These are phyloP conservation scores for Lipomyces yamadae DNA, from an alignment of 805 yeast genomes.

Conservation along the genomic window DNA sequence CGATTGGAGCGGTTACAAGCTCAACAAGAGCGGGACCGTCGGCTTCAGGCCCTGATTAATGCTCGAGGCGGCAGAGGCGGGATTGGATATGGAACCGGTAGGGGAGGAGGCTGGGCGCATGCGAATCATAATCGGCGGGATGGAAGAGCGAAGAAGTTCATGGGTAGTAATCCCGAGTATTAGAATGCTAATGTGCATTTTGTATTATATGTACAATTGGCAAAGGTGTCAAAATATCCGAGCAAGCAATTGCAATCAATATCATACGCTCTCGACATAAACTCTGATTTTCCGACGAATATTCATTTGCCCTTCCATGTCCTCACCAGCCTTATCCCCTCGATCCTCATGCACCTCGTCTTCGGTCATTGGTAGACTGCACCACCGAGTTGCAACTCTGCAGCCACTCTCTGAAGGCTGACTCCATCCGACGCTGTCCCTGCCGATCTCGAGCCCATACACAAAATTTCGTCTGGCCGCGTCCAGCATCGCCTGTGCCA, in stretches of 20 bases:
- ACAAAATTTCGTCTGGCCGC: slow-evolving; percentile 49
- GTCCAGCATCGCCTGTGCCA: slow-evolving; percentile 51
- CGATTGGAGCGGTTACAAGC: background rate
- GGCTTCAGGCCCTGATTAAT: background rate
- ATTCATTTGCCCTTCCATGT: background rate
- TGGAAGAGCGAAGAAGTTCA: slow-evolving; percentile 17
- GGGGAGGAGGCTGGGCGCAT: slow-evolving; percentile 19
- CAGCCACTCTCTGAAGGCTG: slow-evolving; percentile 65
- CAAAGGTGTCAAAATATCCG: background rate
- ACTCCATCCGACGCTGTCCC: slow-evolving; percentile 57
- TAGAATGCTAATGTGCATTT: background rate
- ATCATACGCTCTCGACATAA: slow-evolving; percentile 16
- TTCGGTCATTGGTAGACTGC: slow-evolving; percentile 19
- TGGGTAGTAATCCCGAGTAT: slow-evolving; percentile 5
- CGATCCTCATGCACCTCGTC: slow-evolving; percentile 20
- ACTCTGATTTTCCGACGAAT: slow-evolving; percentile 24
- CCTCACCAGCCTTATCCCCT: slow-evolving; percentile 4
- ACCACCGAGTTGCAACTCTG: slow-evolving; percentile 49
- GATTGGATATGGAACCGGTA: background rate
- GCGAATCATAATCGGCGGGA: slow-evolving; percentile 33
- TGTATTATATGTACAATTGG: background rate
- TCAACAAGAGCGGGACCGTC: background rate
- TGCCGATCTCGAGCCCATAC: slow-evolving; percentile 52
- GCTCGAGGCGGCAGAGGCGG: background rate
- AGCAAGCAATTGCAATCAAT: background rate